These are phyloP conservation scores for Syzygium jambos DNA, from an alignment of 345 rosid species.

Conservation along the genomic window DNA sequence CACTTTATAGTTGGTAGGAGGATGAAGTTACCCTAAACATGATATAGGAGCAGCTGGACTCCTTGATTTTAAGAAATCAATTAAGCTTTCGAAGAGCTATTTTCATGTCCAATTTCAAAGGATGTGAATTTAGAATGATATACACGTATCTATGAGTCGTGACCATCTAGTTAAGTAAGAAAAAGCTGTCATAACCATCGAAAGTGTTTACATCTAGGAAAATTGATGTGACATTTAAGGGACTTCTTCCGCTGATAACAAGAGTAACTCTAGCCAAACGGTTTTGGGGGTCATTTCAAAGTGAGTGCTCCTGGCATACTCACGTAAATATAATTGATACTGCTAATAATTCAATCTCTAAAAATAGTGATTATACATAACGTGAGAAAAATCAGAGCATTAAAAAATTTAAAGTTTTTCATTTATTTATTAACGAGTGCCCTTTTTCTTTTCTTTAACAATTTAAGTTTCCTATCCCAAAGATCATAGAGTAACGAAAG, in stretches of 20 bases:
- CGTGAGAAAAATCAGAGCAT: neutral
- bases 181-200: too few species aligned
- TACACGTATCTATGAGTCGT: neutral
- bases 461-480: neutral
- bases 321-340: too few species aligned
- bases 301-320: too few species aligned
- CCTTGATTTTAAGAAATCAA: neutral
- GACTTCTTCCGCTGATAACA: too few species aligned
- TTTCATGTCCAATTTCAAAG: too few species aligned
- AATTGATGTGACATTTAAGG: neutral
- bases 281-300: too few species aligned
- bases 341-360: neutral
- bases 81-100: neutral
- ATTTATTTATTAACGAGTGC: neutral
- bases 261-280: too few species aligned
- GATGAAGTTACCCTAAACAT: slow-evolving; percentile 5
- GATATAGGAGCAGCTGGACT: slow-evolving; percentile 1
- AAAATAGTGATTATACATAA: neutral
- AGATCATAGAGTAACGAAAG: neutral
- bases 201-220: too few species aligned
- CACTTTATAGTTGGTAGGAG: slow-evolving; percentile 10
- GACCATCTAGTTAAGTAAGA: neutral
- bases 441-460: neutral
- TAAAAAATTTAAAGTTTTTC: neutral
- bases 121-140: neutral